Conservation (phyloP, 2,329 filamentous ascomycete species). For the Cladophialophora chaetospira region DNA sequence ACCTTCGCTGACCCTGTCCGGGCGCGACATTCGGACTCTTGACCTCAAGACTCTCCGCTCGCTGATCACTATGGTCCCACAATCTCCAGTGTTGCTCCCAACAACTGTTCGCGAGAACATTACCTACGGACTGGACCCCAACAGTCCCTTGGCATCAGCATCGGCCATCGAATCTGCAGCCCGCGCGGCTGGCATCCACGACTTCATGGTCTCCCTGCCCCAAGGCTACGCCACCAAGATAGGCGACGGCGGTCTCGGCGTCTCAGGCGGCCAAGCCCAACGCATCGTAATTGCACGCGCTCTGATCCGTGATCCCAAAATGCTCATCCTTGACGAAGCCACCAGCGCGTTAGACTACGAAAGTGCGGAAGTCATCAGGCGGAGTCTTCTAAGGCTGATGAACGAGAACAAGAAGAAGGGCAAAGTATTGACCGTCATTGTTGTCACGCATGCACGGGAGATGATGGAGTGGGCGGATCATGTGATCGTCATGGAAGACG, state of each 20-base stretch:
- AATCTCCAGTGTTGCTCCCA: slow-evolving; percentile 64
- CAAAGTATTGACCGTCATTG: slow-evolving; percentile 65
- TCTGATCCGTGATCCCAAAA: slow-evolving; percentile 67
- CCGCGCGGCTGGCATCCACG: slow-evolving; percentile 65
- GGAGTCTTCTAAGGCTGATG: slow-evolving; percentile 53
- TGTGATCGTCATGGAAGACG: slow-evolving; percentile 71
- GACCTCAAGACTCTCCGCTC: slow-evolving; percentile 64
- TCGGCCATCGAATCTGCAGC: slow-evolving; percentile 55
- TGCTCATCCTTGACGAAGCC: slow-evolving; percentile 84
- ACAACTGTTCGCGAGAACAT: slow-evolving; percentile 58
- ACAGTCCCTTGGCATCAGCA: slow-evolving; percentile 48
- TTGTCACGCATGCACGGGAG: slow-evolving; percentile 78
- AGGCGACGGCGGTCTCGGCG: slow-evolving; percentile 66
- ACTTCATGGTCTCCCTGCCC: slow-evolving; percentile 73
- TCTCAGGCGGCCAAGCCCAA: slow-evolving; percentile 84
- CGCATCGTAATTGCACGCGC: slow-evolving; percentile 79
- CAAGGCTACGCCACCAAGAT: slow-evolving; percentile 71
- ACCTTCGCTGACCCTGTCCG: slow-evolving; percentile 58
- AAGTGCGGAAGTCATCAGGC: slow-evolving; percentile 64
- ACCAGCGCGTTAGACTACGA: slow-evolving; percentile 77
- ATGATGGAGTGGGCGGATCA: slow-evolving; percentile 84
- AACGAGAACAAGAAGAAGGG: slow-evolving; percentile 34
- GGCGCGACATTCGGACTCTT: slow-evolving; percentile 58
- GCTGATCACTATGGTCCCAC: slow-evolving; percentile 61
- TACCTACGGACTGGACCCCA: slow-evolving; percentile 67